phyloP scores from a whole-genome alignment of 2,329 filamentous ascomycete genomes.

The Hymenoscyphus occultus region DNA sequence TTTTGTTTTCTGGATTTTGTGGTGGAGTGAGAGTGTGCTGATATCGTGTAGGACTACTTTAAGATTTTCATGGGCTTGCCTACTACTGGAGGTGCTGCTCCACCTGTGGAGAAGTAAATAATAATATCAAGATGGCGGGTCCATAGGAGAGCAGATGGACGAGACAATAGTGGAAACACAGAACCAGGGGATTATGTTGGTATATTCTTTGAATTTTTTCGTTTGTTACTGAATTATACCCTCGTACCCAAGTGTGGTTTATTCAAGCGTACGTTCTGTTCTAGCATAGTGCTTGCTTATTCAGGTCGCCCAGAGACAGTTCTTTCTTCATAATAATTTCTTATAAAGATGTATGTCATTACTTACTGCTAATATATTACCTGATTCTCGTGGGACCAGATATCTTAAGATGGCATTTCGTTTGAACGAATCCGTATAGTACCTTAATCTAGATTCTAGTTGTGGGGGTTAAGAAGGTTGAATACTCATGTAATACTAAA shows the following conservation, averaged over 20 bases:
- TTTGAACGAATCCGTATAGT: too few species aligned
- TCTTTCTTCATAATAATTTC: too few species aligned
- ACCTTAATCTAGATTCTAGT: too few species aligned
- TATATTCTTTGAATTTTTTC: background rate
- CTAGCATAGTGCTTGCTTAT: background rate
- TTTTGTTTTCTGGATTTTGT: slow-evolving; percentile 11
- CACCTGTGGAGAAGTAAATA: slow-evolving; percentile 30
- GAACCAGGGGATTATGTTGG: background rate
- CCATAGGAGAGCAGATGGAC: background rate
- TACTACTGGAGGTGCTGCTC: slow-evolving; percentile 65
- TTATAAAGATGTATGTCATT: too few species aligned
- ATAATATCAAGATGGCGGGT: background rate
- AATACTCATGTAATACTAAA: too few species aligned
- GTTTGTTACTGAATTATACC: background rate
- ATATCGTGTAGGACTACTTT: slow-evolving; percentile 64
- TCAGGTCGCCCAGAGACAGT: background rate
- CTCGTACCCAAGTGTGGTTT: background rate
- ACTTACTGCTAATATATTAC: too few species aligned
- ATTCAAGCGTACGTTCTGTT: background rate
- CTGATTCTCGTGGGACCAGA: too few species aligned
- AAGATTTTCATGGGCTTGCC: slow-evolving; percentile 88
- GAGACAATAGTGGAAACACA: background rate
- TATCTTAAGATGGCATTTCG: too few species aligned
- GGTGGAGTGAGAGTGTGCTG: background rate
- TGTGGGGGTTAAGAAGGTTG: too few species aligned